Conservation (phyloP, 169 alveolate genomes). For the Plasmodium knowlesi region DNA sequence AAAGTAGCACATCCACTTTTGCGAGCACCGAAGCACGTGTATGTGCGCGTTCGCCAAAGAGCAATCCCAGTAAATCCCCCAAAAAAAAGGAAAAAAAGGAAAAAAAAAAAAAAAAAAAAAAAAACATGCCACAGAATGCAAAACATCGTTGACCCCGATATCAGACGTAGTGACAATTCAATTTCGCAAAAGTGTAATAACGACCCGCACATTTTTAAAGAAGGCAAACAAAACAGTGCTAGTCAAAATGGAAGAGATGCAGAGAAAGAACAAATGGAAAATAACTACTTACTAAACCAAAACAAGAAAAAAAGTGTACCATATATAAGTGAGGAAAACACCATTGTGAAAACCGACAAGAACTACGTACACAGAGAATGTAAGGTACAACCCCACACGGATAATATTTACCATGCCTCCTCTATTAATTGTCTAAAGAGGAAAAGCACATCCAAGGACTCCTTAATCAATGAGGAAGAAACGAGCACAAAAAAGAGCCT, state of each 20-base stretch:
- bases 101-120: constrained; percentile 5
- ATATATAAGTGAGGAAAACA: constrained; percentile 3
- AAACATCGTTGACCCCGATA: constrained; percentile 28
- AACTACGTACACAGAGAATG: constrained; percentile 11
- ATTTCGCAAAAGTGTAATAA: constrained; percentile 12
- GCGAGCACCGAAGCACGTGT: not conserved
- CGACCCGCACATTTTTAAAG: constrained; percentile 2
- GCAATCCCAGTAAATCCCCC: not conserved
- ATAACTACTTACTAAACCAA: constrained; percentile 4
- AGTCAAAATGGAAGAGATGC: not conserved
- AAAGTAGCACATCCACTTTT: not conserved
- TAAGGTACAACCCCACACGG: not conserved
- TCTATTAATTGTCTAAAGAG: not conserved
- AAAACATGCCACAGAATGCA: constrained; percentile 38
- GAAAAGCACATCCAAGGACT: constrained; percentile 1
- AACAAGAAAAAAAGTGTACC: not conserved
- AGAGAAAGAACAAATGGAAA: not conserved
- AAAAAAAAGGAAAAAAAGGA: not conserved
- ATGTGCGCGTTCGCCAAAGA: not conserved
- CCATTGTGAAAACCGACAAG: not conserved
- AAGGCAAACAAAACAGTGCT: not conserved
- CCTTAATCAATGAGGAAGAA: constrained; percentile 23
- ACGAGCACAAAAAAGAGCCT: constrained; percentile 37
- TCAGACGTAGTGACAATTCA: constrained; percentile 1
- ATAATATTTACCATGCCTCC: not conserved